These are phyloP conservation scores for Xylariales sp. DNA, from an alignment of 2,329 filamentous ascomycete species.

Conservation along the genomic window DNA sequence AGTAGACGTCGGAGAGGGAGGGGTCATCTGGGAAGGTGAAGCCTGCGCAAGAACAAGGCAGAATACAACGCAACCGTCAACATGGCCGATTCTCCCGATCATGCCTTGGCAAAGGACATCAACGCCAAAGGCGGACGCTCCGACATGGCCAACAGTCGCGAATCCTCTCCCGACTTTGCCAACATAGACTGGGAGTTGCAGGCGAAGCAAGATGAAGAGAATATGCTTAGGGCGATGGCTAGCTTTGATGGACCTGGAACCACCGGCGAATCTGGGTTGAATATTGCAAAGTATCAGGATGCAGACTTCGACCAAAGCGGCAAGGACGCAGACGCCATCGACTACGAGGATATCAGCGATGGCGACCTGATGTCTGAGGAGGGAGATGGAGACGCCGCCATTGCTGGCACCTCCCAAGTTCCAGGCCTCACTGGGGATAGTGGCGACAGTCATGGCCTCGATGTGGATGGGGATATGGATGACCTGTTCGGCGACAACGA, in stretches of 20 bases:
- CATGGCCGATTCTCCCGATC: background rate
- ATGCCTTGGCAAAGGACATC: background rate
- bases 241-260: constrained; percentile 41
- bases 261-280: constrained; percentile 29
- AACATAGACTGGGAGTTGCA: constrained; percentile 25
- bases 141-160: constrained; percentile 7
- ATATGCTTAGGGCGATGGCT: constrained; percentile 38
- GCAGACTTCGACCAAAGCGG: constrained; percentile 58
- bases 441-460: constrained; percentile 53
- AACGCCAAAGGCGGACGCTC: constrained; percentile 1
- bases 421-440: constrained; percentile 56
- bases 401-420: constrained; percentile 36
- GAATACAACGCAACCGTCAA: no score
- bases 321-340: constrained; percentile 89
- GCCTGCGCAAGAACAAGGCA: no score
- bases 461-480: constrained; percentile 37
- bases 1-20: no score
- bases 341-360: constrained; percentile 88
- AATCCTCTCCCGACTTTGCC: constrained; percentile 13
- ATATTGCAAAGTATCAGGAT: constrained; percentile 35
- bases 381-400: constrained; percentile 33
- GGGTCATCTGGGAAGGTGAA: no score
- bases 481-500: constrained; percentile 65
- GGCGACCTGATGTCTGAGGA: constrained; percentile 83
- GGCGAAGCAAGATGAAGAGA: constrained; percentile 26